phyloP scores from a whole-genome alignment of 192 early-diverging fungal species.

The Linnemannia zychae region DNA sequence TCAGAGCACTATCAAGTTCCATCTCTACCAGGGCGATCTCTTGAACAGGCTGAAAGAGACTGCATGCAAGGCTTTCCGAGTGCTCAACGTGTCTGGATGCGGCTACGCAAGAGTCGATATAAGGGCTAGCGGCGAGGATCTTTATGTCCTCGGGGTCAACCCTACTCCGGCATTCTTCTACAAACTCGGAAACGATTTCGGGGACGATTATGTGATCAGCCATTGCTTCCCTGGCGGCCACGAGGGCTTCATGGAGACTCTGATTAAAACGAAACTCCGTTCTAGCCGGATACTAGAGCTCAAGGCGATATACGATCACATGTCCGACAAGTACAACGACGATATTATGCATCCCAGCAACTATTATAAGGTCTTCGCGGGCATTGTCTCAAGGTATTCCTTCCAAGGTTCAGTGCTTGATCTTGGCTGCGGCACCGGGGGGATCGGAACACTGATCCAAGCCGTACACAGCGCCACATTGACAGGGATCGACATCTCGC shows the following conservation, averaged over 20 bases:
- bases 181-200: constrained; percentile 15
- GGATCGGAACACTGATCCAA: constrained; percentile 9
- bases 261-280: constrained; percentile 19
- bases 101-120: constrained; percentile 27
- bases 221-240: constrained; percentile 29
- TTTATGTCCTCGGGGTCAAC: constrained; percentile 21
- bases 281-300: neutral
- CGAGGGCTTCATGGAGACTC: constrained; percentile 22
- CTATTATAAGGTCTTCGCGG: constrained; percentile 1
- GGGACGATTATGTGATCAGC: constrained; percentile 22
- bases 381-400: constrained; percentile 18
- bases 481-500: constrained; percentile 29
- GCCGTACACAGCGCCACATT: neutral
- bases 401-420: constrained; percentile 28
- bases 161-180: constrained; percentile 25
- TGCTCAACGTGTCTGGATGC: constrained; percentile 23
- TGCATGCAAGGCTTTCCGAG: constrained; percentile 25
- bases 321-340: constrained; percentile 20
- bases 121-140: neutral
- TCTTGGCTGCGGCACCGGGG: constrained; percentile 22
- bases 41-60: constrained; percentile 19
- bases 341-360: neutral
- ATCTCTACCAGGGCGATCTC: constrained; percentile 8
- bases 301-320: constrained; percentile 17
- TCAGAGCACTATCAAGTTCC: constrained; percentile 15